Evolutionary conservation across 805 yeast genomes (phyloP), one percentile per base, ranked within the genome.

Genomic region (Tetrapisispora arboricola): DNA sequence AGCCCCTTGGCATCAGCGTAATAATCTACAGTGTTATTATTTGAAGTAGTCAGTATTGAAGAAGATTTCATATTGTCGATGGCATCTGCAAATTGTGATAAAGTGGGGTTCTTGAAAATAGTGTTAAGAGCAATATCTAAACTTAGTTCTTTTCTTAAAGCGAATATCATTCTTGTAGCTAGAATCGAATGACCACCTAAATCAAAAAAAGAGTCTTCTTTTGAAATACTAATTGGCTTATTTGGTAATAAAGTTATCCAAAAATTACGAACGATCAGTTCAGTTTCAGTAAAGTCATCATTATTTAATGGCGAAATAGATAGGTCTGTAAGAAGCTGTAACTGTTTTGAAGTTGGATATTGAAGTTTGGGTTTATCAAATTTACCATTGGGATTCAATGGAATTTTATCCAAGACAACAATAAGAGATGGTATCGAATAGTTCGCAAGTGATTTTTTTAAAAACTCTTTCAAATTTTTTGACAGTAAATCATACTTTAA

Each of bases 351-450:
- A 43, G 85, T 85, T 41, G 99, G 99, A 75, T 84, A 86, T 35
- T 96, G 97, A 46, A 92, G 68, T 55, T 90, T 87, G 28, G 97
- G 97, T 67, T 92, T 92, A 67, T 92, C 99, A 44, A 92, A 86
- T 64, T 92, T 92, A 53, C 99, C 99, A 61, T 92, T 92, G 44
- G 99, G 99, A 65, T 92, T 92, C 64, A 92, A 71, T 20, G 98
- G 98, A 58, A 92, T 66, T 53, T 78, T 80, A 20, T 74, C 70
- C 67, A 94, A 70, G 13, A 96, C 96, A 38, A 92, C 90, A 54
- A 92, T 79, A 27, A 90, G 70, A 1, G 95, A 73, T 34, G 99
- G 99, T 36, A 92, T 80, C 15, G 98, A 95, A 60, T 92, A 92
- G 12, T 83, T 72, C 0, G 98, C 96, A 44, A 92, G 72, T 64